A percentile compares a stretch with the other conserved stretches of the same genome.
phyloP scores from a whole-genome alignment of 2,329 filamentous ascomycete genomes.

The Bretziella fagacearum region DNA sequence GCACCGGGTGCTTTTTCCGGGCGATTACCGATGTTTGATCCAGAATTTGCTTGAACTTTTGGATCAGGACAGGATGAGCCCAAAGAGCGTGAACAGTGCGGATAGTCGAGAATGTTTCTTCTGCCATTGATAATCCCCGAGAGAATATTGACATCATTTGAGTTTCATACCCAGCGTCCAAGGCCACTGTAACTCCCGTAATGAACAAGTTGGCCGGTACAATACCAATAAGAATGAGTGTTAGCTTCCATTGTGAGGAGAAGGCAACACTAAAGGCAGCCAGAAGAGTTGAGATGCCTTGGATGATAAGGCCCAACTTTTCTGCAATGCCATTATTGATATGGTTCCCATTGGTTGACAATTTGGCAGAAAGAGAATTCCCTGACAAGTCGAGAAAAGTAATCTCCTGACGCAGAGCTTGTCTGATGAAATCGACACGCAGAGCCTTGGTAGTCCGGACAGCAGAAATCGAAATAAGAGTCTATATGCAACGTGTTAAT shows the following conservation, averaged over 20 bases:
- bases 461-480: conserved; percentile 24
- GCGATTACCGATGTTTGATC: conserved; percentile 25
- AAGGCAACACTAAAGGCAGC: conserved; percentile 27
- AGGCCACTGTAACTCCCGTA: conserved; percentile 23
- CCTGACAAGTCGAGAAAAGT: conserved; percentile 34
- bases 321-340: conserved; percentile 30
- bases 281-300: conserved; percentile 25
- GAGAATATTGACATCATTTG: conserved; percentile 28
- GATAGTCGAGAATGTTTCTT: conserved; percentile 32
- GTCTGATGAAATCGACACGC: conserved; percentile 24
- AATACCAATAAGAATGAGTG: conserved; percentile 29
- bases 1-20: conserved; percentile 27
- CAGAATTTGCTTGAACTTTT: conserved; percentile 27
- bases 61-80: conserved; percentile 27
- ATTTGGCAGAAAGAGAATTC: conserved; percentile 28
- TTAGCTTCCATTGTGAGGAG: conserved; percentile 26
- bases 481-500: conserved; percentile 16
- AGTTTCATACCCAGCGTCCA: conserved; percentile 28
- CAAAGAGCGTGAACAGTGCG: conserved; percentile 35
- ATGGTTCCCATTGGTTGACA: conserved; percentile 32
- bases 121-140: conserved; percentile 28
- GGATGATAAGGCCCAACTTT: conserved; percentile 27
- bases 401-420: conserved; percentile 33
- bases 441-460: conserved; percentile 24
- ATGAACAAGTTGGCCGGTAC: conserved; percentile 28